Base-by-base conservation (phyloP, 371 early-diverging fungal species). In the Zychaea mexicana region DNA sequence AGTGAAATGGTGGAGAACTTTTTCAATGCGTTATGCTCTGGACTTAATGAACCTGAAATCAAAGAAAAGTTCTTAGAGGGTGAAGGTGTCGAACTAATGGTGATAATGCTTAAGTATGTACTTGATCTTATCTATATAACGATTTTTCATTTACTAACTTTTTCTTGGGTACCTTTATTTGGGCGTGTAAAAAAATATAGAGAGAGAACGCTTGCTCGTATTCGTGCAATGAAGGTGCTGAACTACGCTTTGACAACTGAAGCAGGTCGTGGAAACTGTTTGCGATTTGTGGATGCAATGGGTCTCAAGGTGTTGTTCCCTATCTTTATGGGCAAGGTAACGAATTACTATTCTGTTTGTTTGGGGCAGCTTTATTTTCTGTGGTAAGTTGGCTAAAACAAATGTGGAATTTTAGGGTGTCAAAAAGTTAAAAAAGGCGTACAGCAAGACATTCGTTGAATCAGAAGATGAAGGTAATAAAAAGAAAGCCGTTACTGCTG, bases 81-180 rank as follows among this genome's bases (percentile, higher is more conserved):
- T 2, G 97, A 98, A 69, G 98, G 98, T 9, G 79, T 94, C 15
- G 97, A 96, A 73, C 71, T 97, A 56, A 91, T 98, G 94, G 76
- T 94, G n/a, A 80, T 96, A 47, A 86, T 96, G 86, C 72, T 94
- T 47, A 91, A 89, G 91, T 88, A 77, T 60, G 78, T 65, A 19
- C n/a, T 46, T 7, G 2, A 17, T 22, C 24, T 52, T 6, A 19
- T 15, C 19, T 28, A 1, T 28, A 42, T 15, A 27, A 22, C 28
- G 10, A 32, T 53, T n/a, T n/a, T n/a, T n/a, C n/a, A n/a, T 45
- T n/a, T 13, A 12, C 31, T 58, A 10, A 52, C 22, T 32, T n/a
- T n/a, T n/a, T n/a, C n/a, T n/a, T n/a, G n/a, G n/a, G n/a, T n/a
- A n/a, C n/a, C n/a, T n/a, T n/a, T n/a, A n/a, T n/a, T n/a, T n/a